Evolutionary conservation across 768 basidiomycete genomes (phyloP).

Genomic region (Amanita exitialis): DNA sequence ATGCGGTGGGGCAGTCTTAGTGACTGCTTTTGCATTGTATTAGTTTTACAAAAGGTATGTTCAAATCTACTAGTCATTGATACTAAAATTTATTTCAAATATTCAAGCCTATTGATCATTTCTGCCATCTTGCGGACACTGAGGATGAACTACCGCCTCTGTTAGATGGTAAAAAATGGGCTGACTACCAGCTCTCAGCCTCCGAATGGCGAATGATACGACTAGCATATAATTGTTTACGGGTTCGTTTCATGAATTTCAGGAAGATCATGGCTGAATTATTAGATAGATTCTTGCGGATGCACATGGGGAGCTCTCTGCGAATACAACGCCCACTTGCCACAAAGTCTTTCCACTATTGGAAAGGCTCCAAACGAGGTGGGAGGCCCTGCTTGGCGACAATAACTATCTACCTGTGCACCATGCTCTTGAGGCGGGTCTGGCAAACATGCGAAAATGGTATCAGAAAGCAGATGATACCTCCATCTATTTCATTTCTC

Average conservation of each 20-base stretch:
- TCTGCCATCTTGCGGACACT: slow-evolving; percentile 4
- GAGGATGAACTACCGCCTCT: slow-evolving; percentile 3
- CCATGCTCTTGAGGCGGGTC: slow-evolving; percentile 7
- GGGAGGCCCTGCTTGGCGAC: slow-evolving; percentile 1
- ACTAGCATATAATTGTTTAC: slow-evolving; percentile 5
- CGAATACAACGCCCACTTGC: slow-evolving; percentile 6
- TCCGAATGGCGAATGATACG: slow-evolving; percentile 3
- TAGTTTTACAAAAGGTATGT: slow-evolving; percentile 10
- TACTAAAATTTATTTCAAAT: neutral
- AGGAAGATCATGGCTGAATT: neutral
- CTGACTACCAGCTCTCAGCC: neutral
- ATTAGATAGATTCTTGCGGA: slow-evolving; percentile 2
- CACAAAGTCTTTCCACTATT: slow-evolving; percentile 7
- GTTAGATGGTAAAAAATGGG: slow-evolving; percentile 1
- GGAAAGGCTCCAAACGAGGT: slow-evolving; percentile 6
- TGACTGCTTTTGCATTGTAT: slow-evolving; percentile 7
- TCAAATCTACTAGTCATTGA: neutral
- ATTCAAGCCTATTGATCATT: slow-evolving; percentile 5
- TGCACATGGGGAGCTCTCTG: slow-evolving; percentile 8
- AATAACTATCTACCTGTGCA: slow-evolving; percentile 5
- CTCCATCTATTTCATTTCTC: neutral
- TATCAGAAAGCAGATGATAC: neutral
- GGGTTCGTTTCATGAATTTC: neutral
- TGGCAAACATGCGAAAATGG: slow-evolving; percentile 7
- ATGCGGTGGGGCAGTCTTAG: slow-evolving; percentile 12